Percentiles rank a stretch among this genome's conserved stretches.
These are phyloP conservation scores for Pyrenochaeta sp. DNA, from an alignment of 2,329 filamentous ascomycete species.

Conservation along the genomic window DNA sequence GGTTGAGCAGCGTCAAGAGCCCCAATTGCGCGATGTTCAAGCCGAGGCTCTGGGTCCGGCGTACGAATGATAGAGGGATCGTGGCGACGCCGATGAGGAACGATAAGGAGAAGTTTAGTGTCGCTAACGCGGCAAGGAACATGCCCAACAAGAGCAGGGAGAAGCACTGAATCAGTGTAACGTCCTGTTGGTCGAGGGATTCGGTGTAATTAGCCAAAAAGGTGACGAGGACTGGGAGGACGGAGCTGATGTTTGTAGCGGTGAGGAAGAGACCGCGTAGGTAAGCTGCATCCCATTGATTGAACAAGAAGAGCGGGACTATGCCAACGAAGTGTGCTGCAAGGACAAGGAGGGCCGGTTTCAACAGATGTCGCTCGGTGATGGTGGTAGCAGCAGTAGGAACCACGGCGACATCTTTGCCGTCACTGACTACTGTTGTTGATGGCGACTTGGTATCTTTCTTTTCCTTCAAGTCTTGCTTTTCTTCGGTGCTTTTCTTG, in stretches of 20 bases:
- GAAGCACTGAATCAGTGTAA: conserved; percentile 84
- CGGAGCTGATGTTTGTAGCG: conserved; percentile 41
- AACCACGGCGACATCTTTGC: conserved; percentile 48
- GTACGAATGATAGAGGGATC: conserved; percentile 79
- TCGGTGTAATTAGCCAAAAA: conserved; percentile 47
- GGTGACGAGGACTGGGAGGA: conserved; percentile 43
- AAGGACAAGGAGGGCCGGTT: conserved; percentile 77
- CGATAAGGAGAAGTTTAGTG: conserved; percentile 92
- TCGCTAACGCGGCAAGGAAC: conserved; percentile 90
- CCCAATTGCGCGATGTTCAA: conserved; percentile 19
- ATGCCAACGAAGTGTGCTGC: conserved; percentile 78
- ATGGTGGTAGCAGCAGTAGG: conserved; percentile 50
- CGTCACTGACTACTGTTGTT: conserved; percentile 37
- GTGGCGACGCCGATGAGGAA: conserved; percentile 84
- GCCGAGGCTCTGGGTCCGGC: conserved; percentile 19
- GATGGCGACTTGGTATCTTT: conserved; percentile 3
- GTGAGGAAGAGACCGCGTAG: conserved; percentile 41
- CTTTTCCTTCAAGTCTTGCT: neutral
- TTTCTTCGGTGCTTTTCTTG: conserved; percentile 46
- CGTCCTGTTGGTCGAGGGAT: conserved; percentile 71
- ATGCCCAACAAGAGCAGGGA: conserved; percentile 92
- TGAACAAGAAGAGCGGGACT: conserved; percentile 87
- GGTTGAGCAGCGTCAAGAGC: conserved; percentile 42
- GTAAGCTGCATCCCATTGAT: conserved; percentile 68
- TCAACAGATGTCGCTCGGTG: conserved; percentile 71